Base-by-base conservation (phyloP, 1,284 basidiomycete species). In the Tilletia setariae region DNA sequence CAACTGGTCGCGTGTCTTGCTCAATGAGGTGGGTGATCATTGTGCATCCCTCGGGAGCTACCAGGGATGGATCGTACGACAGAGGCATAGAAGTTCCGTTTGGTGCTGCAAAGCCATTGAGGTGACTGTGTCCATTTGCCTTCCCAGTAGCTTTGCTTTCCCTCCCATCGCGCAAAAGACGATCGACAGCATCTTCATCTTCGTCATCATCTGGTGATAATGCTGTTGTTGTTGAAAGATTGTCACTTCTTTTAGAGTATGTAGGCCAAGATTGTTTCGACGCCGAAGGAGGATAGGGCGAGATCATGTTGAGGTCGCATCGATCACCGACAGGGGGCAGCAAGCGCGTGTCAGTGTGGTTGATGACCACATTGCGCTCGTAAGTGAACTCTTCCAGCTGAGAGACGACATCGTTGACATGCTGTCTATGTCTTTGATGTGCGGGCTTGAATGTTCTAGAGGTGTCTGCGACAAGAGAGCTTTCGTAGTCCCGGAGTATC, bases 11-110 rank as follows among this genome's bases (percentile, higher is more conserved):
- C 11, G 53, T 59, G 35, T 21, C 1, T 19, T 47, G 62, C 35
- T 44, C 65, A 30, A 79, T 64, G 7, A 80, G 43, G 61, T 81
- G 79, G 1, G 75, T 79, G 7, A 79, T 78, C 76, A 79, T 80
- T 1, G 79, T 77, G n/a, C 66, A 70, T 7, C 23, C 64, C 28
- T 42, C 51, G 9, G 53, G 53, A 6, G 53, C 53, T 21, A 59
- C 23, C 7, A 59, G 53, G 8, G 16, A 59, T 9, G 53, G 8
- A 30, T 59, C 53, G 23, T 49, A 19, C 47, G 47, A 49, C n/a
- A 28, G 19, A n/a, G n/a, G n/a, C n/a, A n/a, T n/a, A 8, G 23
- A 6, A 11, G 53, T 19, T 16, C 43, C 28, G 28, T 13, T 23
- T 32, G 59, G 8, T 19, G 25, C 46, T 11, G 46, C 64, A 28